phyloP scores from a whole-genome alignment of 805 yeast genomes.

The Nakazawaea ambrosiae region DNA sequence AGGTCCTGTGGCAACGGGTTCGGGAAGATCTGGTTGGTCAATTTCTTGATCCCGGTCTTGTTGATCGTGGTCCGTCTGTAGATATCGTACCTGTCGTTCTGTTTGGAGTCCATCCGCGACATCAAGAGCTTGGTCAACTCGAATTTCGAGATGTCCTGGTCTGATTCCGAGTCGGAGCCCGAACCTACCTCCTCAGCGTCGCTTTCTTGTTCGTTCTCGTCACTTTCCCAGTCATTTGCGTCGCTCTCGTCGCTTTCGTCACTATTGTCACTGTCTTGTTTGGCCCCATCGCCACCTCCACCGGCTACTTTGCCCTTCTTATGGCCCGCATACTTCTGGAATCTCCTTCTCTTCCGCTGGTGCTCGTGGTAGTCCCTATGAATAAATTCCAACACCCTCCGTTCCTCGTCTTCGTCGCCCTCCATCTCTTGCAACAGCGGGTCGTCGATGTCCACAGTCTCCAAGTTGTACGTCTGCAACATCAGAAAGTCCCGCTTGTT shows the following conservation, averaged over 20 bases:
- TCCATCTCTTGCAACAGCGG: conserved; percentile 5
- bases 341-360: conserved; percentile 1
- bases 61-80: conserved; percentile 73
- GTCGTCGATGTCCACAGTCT: conserved; percentile 5
- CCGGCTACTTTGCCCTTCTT: too few relatives aligned
- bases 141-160: conserved; percentile 37
- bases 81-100: conserved; percentile 81
- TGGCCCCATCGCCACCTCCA: too few relatives aligned
- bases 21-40: conserved; percentile 71
- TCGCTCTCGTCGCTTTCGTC: background rate
- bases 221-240: background rate
- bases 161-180: conserved; percentile 16
- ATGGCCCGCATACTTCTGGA: background rate
- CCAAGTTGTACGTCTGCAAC: conserved; percentile 1
- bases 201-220: conserved; percentile 15
- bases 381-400: conserved; percentile 3
- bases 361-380: conserved; percentile 9
- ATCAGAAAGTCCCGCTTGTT: conserved; percentile 3
- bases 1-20: conserved; percentile 76
- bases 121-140: conserved; percentile 58
- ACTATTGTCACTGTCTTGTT: background rate
- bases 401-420: conserved; percentile 7
- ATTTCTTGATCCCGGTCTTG: conserved; percentile 69
- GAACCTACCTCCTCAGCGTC: conserved; percentile 12
- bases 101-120: conserved; percentile 70